Conservation (phyloP, 225 moss, liverwort and hornwort genomes). For the Takakia lepidozioides region DNA sequence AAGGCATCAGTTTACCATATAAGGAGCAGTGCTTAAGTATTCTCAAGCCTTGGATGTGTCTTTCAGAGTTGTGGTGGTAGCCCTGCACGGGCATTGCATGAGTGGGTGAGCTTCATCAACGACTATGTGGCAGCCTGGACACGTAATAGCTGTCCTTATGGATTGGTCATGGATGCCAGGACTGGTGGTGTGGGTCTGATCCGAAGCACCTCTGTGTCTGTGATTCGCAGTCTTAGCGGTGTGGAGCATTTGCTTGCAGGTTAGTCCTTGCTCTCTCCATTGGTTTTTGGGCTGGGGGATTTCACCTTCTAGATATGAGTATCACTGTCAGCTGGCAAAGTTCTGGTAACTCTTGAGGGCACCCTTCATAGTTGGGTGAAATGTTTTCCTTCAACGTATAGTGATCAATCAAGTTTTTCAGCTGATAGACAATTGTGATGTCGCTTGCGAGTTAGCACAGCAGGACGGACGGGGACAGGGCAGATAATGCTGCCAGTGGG, state of each 20-base stretch:
- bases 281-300: too few species aligned
- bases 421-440: too few species aligned
- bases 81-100: constrained; percentile 57
- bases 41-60: constrained; percentile 10
- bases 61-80: constrained; percentile 49
- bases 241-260: constrained; percentile 65
- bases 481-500: constrained; percentile 39
- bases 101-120: constrained; percentile 72
- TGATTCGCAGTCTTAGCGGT: constrained; percentile 60
- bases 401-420: too few species aligned
- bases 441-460: too few species aligned
- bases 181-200: constrained; percentile 71
- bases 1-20: too few species aligned
- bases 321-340: too few species aligned
- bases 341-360: too few species aligned
- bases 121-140: constrained; percentile 66
- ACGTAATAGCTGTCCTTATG: constrained; percentile 54
- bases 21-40: too few species aligned
- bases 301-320: too few species aligned
- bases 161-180: constrained; percentile 48
- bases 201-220: constrained; percentile 73
- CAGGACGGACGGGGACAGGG: constrained; percentile 19
- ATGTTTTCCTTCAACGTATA: too few species aligned
- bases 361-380: too few species aligned
- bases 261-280: too few species aligned